phyloP scores from a whole-genome alignment of 257 asterid species.

The Forsythia viridissima region DNA sequence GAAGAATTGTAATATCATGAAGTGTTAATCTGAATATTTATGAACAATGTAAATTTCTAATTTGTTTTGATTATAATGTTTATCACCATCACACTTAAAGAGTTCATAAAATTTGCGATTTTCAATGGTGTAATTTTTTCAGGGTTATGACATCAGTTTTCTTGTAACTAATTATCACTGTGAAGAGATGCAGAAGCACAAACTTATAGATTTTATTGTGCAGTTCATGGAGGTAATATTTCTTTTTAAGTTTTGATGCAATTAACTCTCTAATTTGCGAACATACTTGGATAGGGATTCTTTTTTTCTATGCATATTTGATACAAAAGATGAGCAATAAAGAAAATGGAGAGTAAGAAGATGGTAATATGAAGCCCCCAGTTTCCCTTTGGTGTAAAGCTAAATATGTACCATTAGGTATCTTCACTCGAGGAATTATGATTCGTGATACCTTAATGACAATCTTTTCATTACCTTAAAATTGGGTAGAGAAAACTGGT shows the following conservation, averaged over 20 bases:
- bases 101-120: background rate
- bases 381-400: background rate
- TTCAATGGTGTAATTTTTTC: conserved; percentile 35
- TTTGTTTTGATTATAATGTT: conserved; percentile 11
- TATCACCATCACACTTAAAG: background rate
- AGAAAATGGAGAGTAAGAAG: background rate
- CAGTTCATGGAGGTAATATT: conserved; percentile 95
- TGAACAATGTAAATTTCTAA: background rate
- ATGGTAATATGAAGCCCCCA: background rate
- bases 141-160: conserved; percentile 99
- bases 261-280: conserved; percentile 2
- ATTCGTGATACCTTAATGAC: background rate
- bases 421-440: conserved; percentile 1
- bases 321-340: background rate
- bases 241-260: conserved; percentile 7
- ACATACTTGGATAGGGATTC: background rate
- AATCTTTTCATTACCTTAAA: background rate
- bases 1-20: conserved; percentile 9
- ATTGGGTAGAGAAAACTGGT: background rate
- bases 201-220: conserved; percentile 91
- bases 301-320: background rate
- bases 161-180: conserved; percentile 93
- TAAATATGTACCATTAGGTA: background rate
- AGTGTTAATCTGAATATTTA: background rate
- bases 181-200: conserved; percentile 98